phyloP scores from a whole-genome alignment of 805 yeast genomes.

The Saturnispora bothae region DNA sequence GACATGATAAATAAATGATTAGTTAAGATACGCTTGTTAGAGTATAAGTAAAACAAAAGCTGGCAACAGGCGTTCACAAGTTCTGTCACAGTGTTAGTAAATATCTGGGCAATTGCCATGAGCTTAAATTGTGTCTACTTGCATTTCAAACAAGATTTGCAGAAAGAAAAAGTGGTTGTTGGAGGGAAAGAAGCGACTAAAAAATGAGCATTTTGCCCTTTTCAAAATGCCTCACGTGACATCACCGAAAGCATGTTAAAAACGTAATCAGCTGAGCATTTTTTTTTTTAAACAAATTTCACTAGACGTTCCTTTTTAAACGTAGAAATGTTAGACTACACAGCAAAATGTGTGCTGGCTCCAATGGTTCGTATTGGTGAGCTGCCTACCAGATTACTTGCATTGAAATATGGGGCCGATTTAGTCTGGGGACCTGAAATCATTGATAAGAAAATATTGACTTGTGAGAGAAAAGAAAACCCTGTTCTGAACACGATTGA shows the following conservation, averaged over 20 bases:
- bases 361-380: conserved; percentile 98
- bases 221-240: not conserved
- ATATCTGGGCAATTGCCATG: no score
- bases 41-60: no score
- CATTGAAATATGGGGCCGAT: conserved; percentile 82
- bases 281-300: not conserved
- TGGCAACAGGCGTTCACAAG: no score
- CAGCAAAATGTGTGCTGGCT: conserved; percentile 76
- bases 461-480: conserved; percentile 58
- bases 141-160: no score
- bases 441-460: conserved; percentile 71
- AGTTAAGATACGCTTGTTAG: no score
- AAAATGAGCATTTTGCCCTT: not conserved
- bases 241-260: not conserved
- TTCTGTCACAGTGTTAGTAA: no score
- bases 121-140: no score
- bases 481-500: conserved; percentile 48
- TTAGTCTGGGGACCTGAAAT: conserved; percentile 96
- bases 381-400: conserved; percentile 74
- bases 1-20: not conserved
- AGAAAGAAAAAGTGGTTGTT: not conserved
- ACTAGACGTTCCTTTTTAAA: not conserved
- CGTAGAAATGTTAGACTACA: conserved; percentile 48
- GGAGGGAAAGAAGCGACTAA: no score
- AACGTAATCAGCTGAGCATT: not conserved